Base-by-base conservation (phyloP, 2,329 filamentous ascomycete species). In the Botrytis fabae region DNA sequence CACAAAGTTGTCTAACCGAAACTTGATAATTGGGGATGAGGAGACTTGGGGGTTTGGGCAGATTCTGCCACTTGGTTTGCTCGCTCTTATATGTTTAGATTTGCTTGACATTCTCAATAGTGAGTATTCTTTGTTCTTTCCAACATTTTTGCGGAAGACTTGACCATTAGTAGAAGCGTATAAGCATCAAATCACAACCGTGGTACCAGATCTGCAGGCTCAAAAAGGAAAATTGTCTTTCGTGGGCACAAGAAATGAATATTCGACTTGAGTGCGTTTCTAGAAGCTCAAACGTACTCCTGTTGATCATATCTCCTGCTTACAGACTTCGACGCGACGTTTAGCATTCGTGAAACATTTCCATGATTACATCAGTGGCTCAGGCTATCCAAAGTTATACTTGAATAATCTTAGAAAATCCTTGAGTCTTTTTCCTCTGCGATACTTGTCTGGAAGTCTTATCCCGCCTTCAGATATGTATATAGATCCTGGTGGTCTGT, bases 21-120 rank as follows among this genome's bases (percentile, higher is more conserved):
- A n/a, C 28, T 59, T 75, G 28, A 44, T 73, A 28, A 38, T 54
- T 14, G 74, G 71, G 48, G 60, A 74, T 68, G 75, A 76, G 54
- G 57, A 60, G 7, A 60, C 40, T 25, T 76, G 75, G 75, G 75
- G 75, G 0, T 75, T 75, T 61, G 75, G 75, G 6, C 75, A 75
- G 35, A 62, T 76, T 28, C 28, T 76, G 44, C 74, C 75, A 2
- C 48, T 75, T n/a, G 70, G 63, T 5, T 38, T 76, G 25, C 54
- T 76, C 28, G 70, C 69, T 40, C 28, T 75, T 16, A 60, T 75
- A 20, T 59, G 72, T 20, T 60, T 76, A 18, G 72, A 73, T 59
- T 46, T 74, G 18, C 51, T 76, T 28, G 74, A 76, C 68, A 69
- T 71, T 14, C 35, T 71, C 20, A 69, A 76, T 25, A 69, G 75